Conservation (phyloP, 1,139 yeast species). For the Pichia sp. region DNA sequence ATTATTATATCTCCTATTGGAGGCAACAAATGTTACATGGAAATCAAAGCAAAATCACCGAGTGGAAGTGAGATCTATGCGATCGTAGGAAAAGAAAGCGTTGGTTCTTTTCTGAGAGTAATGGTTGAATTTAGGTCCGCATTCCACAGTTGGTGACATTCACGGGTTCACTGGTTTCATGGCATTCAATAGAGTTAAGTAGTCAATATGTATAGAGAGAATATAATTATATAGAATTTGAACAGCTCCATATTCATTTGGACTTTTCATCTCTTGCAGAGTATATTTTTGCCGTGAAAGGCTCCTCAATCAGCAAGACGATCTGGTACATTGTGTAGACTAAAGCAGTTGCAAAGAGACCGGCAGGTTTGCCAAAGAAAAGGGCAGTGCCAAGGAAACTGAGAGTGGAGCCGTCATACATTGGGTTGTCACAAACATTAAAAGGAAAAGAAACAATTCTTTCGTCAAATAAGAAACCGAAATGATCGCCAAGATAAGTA, state of each 20-base stretch:
- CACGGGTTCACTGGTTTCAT: too few species aligned
- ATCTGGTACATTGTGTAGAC: constrained; percentile 78
- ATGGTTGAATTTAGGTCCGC: too few species aligned
- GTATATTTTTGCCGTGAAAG: constrained; percentile 87
- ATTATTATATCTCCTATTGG: too few species aligned
- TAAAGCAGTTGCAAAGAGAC: constrained; percentile 60
- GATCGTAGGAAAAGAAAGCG: background rate
- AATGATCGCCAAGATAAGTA: constrained; percentile 93
- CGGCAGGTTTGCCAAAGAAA: constrained; percentile 87
- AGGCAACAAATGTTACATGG: too few species aligned
- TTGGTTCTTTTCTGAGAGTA: constrained; percentile 1
- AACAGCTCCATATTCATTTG: constrained; percentile 14
- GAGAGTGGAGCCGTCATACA: constrained; percentile 90
- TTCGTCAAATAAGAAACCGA: constrained; percentile 87
- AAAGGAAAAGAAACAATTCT: constrained; percentile 95
- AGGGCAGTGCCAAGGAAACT: constrained; percentile 88
- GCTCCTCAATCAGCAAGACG: constrained; percentile 89
- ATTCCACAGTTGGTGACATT: too few species aligned
- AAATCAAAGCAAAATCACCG: too few species aligned
- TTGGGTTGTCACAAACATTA: constrained; percentile 84
- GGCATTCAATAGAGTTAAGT: too few species aligned
- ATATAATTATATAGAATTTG: background rate
- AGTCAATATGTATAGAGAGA: background rate
- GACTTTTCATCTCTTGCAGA: constrained; percentile 49
- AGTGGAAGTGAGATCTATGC: too few species aligned